Evolutionary conservation across 805 yeast species (phyloP), one percentile per base, ranked within the genome.

Genomic region (Barnettozyma sucrosica): DNA sequence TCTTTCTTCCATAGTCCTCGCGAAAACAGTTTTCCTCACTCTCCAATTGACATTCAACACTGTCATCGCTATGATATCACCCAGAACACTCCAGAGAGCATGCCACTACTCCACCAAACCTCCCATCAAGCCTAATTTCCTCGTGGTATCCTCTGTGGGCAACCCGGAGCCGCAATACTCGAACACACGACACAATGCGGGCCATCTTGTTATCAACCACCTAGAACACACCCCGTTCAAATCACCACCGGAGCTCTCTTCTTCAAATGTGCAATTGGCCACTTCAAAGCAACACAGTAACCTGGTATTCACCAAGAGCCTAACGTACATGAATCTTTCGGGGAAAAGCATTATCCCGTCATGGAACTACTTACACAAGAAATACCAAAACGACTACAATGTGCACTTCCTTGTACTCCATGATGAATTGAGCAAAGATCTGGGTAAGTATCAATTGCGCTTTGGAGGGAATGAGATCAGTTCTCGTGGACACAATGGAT

Each of bases 401-500:
- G 70, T 76, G 3, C 65, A 59, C 8, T 67, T 81, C 49, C 71
- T 89, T 2, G 75, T 89, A 0, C 57, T 89, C 1, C 95, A 87
- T 60, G 97, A 90, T 62, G 97, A 90, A 54, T 61, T 89, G 40
- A 83, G 80, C 50, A 61, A 81, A 13, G 76, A 75, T 0, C 54
- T 81, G 3, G 97, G 97, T 0, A 76, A 78, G 45, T 68, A 81
- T 19, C 84, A 84, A 56, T 61, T 84, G 1, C 70, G 92, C 41
- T 69, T 67, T 16, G 81, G 80, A 13, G 51, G 51, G 2, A 49
- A 45, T 30, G 76, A 79, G 1, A 71, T 83, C 0, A 77, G 87
- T 38, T 72, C 81, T 14, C 70, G 93, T 40, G 97, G 96, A 0
- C 98, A 90, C 58, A 89, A 88, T 59, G 97, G 97, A 0, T 69